Evolutionary conservation across 1,284 basidiomycete genomes (phyloP).

Genomic region (Cystobasidium slooffiae): DNA sequence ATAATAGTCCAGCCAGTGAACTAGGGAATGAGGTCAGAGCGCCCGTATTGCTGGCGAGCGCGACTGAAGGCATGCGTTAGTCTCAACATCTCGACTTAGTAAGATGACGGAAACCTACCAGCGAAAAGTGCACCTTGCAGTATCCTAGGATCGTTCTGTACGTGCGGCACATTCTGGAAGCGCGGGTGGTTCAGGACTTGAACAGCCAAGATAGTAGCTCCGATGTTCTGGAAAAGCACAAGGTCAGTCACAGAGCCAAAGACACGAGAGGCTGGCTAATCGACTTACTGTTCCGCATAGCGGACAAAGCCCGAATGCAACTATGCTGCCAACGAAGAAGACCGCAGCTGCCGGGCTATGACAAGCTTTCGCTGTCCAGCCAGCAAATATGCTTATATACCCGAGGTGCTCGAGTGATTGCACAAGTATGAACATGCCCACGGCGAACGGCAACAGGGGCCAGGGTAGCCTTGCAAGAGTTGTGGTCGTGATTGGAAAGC

Average conservation of each 20-base stretch:
- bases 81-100: slow-evolving; percentile 52
- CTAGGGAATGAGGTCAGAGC: slow-evolving; percentile 91
- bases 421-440: slow-evolving; percentile 93
- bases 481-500: slow-evolving; percentile 76
- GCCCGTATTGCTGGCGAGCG: slow-evolving; percentile 84
- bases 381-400: slow-evolving; percentile 87
- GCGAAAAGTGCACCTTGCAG: slow-evolving; percentile 56
- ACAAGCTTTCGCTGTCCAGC: slow-evolving; percentile 65
- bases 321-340: slow-evolving; percentile 53
- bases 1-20: slow-evolving; percentile 86
- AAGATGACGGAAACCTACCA: slow-evolving; percentile 54
- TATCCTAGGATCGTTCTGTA: slow-evolving; percentile 54
- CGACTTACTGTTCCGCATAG: slow-evolving; percentile 41
- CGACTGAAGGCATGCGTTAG: slow-evolving; percentile 66
- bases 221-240: slow-evolving; percentile 67
- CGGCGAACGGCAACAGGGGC: slow-evolving; percentile 85
- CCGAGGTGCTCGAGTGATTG: slow-evolving; percentile 80
- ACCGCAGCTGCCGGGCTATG: slow-evolving; percentile 64
- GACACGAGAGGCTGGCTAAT: neutral
- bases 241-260: neutral
- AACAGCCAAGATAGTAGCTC: slow-evolving; percentile 87
- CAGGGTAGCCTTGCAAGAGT: slow-evolving; percentile 76
- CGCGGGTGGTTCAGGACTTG: slow-evolving; percentile 61
- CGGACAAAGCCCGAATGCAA: slow-evolving; percentile 40
- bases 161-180: slow-evolving; percentile 46